Evolutionary conservation across 2,329 filamentous ascomycete species (phyloP), one percentile per base, ranked within the genome.

Genomic region (Ceratocystis cacaofunesta): DNA sequence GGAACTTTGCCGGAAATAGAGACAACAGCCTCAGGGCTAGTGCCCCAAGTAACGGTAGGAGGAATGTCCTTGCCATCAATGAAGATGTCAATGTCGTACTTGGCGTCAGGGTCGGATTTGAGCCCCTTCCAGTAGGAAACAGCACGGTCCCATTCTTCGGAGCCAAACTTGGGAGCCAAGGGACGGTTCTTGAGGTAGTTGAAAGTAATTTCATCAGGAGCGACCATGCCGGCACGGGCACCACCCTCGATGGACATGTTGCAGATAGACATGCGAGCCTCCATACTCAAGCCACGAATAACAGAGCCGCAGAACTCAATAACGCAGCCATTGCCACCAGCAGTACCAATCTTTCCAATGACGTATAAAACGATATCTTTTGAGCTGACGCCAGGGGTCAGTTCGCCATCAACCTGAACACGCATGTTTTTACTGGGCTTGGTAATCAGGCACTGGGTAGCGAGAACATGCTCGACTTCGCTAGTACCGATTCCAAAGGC

Each of bases 171-270:
- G 71, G 94, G 94, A 17, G 92, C 92, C 70, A 99, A 79, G 48
- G 94, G 94, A 69, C 87, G 85, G 71, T 88, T 90, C 80, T 94
- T 94, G 72, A 99, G 87, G 74, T 97, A 99, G 70, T 95, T 90
- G 71, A 96, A 96, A 32, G 94, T 97, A 67, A 80, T 88, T 73
- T 96, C 87, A 72, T 99, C 94, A 4, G 94, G 94, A 8, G 94
- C 94, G 67, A 99, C 87, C 91, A 99, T 95, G 70, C 94, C 94
- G 68, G 92, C 92, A 77, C 94, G 84, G 61, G 94, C 94, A 76
- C 94, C 94, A 70, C 82, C 94, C 80, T 99, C 94, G 71, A 97
- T 96, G 15, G 92, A 91, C 94, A 97, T 97, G 80, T 99, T 99
- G 80, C 94, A 97, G 75, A 99, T 95, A 69, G 92, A 96, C 94